These are phyloP conservation scores for Colletotrichum horii DNA, from an alignment of 2,329 filamentous ascomycete species.

Conservation along the genomic window DNA sequence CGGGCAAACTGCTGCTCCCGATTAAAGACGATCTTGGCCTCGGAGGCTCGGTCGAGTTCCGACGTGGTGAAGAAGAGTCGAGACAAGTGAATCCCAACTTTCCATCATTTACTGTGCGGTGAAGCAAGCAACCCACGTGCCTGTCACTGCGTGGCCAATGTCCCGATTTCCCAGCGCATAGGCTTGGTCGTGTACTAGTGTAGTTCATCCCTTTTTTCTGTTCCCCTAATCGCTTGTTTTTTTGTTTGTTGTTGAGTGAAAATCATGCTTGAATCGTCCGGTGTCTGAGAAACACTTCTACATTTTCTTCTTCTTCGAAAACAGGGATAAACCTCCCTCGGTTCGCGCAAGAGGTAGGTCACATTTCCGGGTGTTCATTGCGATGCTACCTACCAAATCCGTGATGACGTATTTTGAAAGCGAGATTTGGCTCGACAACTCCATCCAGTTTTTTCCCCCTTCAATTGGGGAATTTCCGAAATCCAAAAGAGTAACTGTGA, in stretches of 20 bases:
- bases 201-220: background rate
- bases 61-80: background rate
- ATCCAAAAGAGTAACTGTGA: background rate
- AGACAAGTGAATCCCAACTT: background rate
- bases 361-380: background rate
- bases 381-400: conserved; percentile 8
- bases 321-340: background rate
- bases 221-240: background rate
- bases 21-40: background rate
- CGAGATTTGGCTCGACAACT: background rate
- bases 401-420: background rate
- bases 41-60: conserved; percentile 16
- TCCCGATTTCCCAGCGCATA: background rate
- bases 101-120: background rate
- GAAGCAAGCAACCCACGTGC: background rate
- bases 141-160: background rate
- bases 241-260: background rate
- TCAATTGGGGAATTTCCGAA: background rate
- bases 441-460: background rate
- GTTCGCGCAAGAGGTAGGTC: conserved; percentile 2
- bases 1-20: conserved; percentile 3
- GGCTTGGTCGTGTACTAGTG: background rate
- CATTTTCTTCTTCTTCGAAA: background rate
- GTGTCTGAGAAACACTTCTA: conserved; percentile 4
- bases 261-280: conserved; percentile 14